Conservation (phyloP, 2,329 filamentous ascomycete genomes). For the Raffaelea arxii region DNA sequence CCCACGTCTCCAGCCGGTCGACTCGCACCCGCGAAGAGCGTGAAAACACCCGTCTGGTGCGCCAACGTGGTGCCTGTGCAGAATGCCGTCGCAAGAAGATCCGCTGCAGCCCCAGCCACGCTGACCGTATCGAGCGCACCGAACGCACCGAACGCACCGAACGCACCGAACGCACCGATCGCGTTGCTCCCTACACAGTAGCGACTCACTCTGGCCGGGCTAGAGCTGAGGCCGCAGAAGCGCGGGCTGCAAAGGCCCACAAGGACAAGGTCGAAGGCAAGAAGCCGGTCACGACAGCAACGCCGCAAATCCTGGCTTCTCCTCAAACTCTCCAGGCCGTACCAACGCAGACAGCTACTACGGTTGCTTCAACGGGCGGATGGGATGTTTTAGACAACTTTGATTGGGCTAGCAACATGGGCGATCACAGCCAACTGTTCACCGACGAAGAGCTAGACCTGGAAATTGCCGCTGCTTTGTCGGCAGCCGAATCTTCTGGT, state of each 20-base stretch:
- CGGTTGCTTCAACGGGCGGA: too few species aligned
- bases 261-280: constrained; percentile 9
- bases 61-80: constrained; percentile 59
- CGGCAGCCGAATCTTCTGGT: not conserved
- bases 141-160: not conserved
- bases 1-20: constrained; percentile 50
- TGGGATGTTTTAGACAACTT: constrained; percentile 4
- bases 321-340: too few species aligned
- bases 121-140: constrained; percentile 17
- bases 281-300: not conserved
- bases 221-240: constrained; percentile 4
- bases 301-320: too few species aligned
- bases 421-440: constrained; percentile 2
- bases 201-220: constrained; percentile 8
- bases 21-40: constrained; percentile 60
- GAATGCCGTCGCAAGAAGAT: constrained; percentile 54
- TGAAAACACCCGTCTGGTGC: constrained; percentile 56
- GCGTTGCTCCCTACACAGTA: constrained; percentile 6
- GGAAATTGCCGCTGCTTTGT: constrained; percentile 4
- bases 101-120: constrained; percentile 49
- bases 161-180: constrained; percentile 4
- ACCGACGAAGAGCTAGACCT: constrained; percentile 8
- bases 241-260: constrained; percentile 5
- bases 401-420: constrained; percentile 8
- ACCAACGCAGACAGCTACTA: too few species aligned